A percentile compares a stretch with the other conserved stretches of the same genome.
These are phyloP conservation scores for Phytophthora quininea DNA, from an alignment of 352 stramenopile genomes.

Conservation along the genomic window DNA sequence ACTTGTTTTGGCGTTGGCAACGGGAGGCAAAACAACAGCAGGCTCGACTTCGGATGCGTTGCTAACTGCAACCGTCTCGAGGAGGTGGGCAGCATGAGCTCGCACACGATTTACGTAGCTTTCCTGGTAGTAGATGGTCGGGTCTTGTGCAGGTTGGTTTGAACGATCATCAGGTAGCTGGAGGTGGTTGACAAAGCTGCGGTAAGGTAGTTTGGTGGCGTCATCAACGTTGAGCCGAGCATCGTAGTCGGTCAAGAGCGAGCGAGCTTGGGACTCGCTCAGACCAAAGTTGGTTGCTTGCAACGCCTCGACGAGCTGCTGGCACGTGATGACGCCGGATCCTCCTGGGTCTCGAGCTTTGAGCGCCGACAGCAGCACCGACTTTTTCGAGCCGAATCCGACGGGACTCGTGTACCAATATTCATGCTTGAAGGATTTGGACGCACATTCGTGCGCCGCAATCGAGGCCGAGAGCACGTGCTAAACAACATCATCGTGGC, in stretches of 20 bases:
- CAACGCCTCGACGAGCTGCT: conserved; percentile 42
- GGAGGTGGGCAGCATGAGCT: conserved; percentile 39
- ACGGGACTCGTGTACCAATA: conserved; percentile 61
- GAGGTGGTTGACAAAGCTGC: conserved; percentile 49
- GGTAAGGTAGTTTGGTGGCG: conserved; percentile 39
- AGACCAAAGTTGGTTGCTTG: conserved; percentile 44
- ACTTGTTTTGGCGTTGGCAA: conserved; percentile 5
- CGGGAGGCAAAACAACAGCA: neutral
- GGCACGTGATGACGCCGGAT: conserved; percentile 41
- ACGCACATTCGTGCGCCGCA: conserved; percentile 22
- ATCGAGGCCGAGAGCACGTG: conserved; percentile 23
- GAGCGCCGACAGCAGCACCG: conserved; percentile 51
- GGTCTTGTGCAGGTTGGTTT: conserved; percentile 28
- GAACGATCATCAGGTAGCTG: conserved; percentile 20
- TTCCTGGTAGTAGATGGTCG: conserved; percentile 53
- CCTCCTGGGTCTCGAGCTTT: conserved; percentile 44
- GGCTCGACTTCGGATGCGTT: neutral
- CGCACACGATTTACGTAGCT: conserved; percentile 54
- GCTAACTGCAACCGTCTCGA: conserved; percentile 28
- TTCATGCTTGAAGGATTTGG: conserved; percentile 70
- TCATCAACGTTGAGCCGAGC: conserved; percentile 23
- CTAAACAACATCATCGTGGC: conserved; percentile 1
- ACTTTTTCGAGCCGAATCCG: conserved; percentile 48
- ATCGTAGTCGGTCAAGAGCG: conserved; percentile 45
- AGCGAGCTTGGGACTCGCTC: conserved; percentile 33